Percentiles rank a stretch among this genome's conserved stretches.
Evolutionary conservation across 2,329 filamentous ascomycete species (phyloP).

Genomic region (Chrysoporthe cubensis): DNA sequence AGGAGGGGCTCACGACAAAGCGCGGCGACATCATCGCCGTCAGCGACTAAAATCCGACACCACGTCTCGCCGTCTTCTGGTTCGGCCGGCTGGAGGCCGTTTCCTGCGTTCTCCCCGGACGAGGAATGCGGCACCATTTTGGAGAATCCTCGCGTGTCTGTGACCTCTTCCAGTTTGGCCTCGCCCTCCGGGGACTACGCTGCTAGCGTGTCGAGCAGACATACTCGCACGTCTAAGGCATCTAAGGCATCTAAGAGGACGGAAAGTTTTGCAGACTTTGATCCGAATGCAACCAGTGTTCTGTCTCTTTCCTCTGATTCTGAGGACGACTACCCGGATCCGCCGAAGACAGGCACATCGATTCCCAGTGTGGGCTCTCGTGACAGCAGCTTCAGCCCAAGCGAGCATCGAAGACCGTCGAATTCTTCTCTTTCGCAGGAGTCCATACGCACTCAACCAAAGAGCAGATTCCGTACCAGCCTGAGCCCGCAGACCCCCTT

Average conservation of each 20-base stretch:
- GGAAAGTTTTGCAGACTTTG: slow-evolving; percentile 53
- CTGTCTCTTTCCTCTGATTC: slow-evolving; percentile 62
- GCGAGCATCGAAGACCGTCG: slow-evolving; percentile 25
- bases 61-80: slow-evolving; percentile 27
- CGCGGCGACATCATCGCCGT: slow-evolving; percentile 3
- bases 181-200: slow-evolving; percentile 46
- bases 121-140: slow-evolving; percentile 36
- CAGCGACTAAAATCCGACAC: slow-evolving; percentile 13
- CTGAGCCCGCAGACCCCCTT: slow-evolving; percentile 47
- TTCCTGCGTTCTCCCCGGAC: slow-evolving; percentile 22
- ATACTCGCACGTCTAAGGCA: slow-evolving; percentile 58
- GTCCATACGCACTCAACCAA: slow-evolving; percentile 20
- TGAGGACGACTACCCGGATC: slow-evolving; percentile 48
- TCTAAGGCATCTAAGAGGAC: slow-evolving; percentile 57
- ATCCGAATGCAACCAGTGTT: slow-evolving; percentile 59
- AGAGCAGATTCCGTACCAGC: slow-evolving; percentile 40
- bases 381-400: slow-evolving; percentile 29
- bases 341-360: slow-evolving; percentile 40
- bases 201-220: slow-evolving; percentile 58
- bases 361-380: slow-evolving; percentile 36
- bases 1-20: slow-evolving; percentile 20
- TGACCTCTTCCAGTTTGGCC: slow-evolving; percentile 35
- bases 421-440: slow-evolving; percentile 25
- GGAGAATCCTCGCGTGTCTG: slow-evolving; percentile 35
- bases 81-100: slow-evolving; percentile 18